phyloP scores from a whole-genome alignment of 192 early-diverging fungal species.

The Coemansia sp. region DNA sequence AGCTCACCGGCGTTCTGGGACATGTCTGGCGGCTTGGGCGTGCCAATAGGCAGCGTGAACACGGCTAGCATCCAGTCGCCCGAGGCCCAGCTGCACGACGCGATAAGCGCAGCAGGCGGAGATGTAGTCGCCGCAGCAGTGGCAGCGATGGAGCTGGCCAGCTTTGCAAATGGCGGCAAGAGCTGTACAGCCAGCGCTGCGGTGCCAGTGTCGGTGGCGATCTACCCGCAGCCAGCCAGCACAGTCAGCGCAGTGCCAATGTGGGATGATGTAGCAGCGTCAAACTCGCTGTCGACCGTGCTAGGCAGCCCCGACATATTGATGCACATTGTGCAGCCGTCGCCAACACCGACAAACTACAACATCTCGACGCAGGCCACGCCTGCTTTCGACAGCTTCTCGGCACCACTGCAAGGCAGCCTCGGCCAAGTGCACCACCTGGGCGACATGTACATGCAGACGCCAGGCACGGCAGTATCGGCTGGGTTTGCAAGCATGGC shows the following conservation, averaged over 20 bases:
- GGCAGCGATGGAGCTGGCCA: constrained; percentile 10
- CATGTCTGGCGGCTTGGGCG: constrained; percentile 5
- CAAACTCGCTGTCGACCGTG: constrained; percentile 27
- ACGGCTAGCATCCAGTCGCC: constrained; percentile 3
- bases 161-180: background rate
- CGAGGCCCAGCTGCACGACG: background rate
- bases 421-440: background rate
- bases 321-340: constrained; percentile 42
- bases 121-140: background rate
- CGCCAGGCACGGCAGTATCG: background rate
- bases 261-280: constrained; percentile 22
- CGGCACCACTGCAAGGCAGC: constrained; percentile 3
- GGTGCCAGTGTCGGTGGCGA: constrained; percentile 11
- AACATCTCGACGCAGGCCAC: constrained; percentile 35
- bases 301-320: constrained; percentile 37
- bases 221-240: constrained; percentile 27
- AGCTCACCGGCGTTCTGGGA: constrained; percentile 36
- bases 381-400: constrained; percentile 25
- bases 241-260: constrained; percentile 1
- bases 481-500: background rate
- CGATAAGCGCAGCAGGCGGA: background rate
- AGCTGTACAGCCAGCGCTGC: background rate
- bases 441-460: background rate
- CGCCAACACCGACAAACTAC: constrained; percentile 25
- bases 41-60: constrained; percentile 2